These are phyloP conservation scores for Puccinellia tenuiflora DNA, from an alignment of 176 grass and related monocot genomes.

Conservation along the genomic window DNA sequence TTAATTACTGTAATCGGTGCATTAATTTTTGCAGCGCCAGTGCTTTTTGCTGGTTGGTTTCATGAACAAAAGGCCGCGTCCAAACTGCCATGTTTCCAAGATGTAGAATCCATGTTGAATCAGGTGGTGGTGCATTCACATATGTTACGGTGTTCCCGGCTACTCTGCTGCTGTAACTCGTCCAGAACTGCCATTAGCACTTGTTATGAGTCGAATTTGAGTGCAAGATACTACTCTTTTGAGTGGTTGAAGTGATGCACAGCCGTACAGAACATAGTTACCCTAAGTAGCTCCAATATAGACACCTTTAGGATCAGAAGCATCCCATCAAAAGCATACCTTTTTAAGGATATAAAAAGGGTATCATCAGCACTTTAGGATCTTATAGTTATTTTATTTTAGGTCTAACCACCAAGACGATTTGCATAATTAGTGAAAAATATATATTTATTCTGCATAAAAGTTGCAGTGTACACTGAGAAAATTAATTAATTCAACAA, in stretches of 20 bases:
- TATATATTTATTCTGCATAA: background rate
- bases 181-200: slow-evolving; percentile 3
- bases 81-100: background rate
- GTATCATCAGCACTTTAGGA: background rate
- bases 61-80: background rate
- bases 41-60: background rate
- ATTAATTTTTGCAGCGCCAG: background rate
- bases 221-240: slow-evolving; percentile 35
- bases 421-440: background rate
- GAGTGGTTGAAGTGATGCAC: slow-evolving; percentile 21
- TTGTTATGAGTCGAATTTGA: slow-evolving; percentile 31
- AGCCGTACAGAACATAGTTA: background rate
- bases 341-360: background rate
- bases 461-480: background rate
- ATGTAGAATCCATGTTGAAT: background rate
- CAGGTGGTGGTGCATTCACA: background rate
- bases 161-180: slow-evolving; percentile 4
- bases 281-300: slow-evolving; percentile 16
- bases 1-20: background rate
- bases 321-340: background rate
- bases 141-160: background rate
- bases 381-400: background rate
- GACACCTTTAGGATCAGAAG: background rate
- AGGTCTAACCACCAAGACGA: background rate
- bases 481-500: background rate